phyloP scores from a whole-genome alignment of 345 rosid genomes.

The Microcos paniculata region DNA sequence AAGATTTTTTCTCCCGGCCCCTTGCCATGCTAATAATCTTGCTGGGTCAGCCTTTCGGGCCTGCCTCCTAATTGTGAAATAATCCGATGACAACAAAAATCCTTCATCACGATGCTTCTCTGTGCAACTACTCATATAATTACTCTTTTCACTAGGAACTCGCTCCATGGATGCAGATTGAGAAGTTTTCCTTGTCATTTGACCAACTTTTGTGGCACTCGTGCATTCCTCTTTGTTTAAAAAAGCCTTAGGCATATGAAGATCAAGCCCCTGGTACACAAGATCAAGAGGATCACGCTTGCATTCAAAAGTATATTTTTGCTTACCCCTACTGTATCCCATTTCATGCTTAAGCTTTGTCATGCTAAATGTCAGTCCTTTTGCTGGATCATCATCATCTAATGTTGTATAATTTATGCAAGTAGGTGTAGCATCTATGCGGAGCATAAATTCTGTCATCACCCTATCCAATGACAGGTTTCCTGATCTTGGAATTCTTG shows the following conservation, averaged over 20 bases:
- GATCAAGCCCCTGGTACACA: constrained; percentile 93
- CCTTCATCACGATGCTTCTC: constrained; percentile 91
- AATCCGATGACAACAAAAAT: constrained; percentile 86
- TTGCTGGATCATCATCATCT: constrained; percentile 93
- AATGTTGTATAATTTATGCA: constrained; percentile 69
- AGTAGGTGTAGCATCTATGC: constrained; percentile 79
- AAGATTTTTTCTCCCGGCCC: constrained; percentile 91
- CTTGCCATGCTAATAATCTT: constrained; percentile 96
- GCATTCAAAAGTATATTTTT: constrained; percentile 86
- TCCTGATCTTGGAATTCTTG: constrained; percentile 81
- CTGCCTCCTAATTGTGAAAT: constrained; percentile 94
- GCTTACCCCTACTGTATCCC: constrained; percentile 83
- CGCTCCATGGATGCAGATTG: constrained; percentile 60
- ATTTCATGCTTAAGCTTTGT: constrained; percentile 79
- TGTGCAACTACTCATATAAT: constrained; percentile 35
- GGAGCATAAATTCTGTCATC: constrained; percentile 95
- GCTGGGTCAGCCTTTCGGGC: constrained; percentile 90
- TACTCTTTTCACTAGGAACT: constrained; percentile 60
- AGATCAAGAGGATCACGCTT: constrained; percentile 90
- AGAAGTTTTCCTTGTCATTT: constrained; percentile 54
- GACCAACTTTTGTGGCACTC: constrained; percentile 49
- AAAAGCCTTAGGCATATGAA: constrained; percentile 77
- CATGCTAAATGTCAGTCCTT: constrained; percentile 80
- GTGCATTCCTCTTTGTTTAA: constrained; percentile 59
- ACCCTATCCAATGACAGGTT: constrained; percentile 91